Percentiles rank a stretch among this genome's conserved stretches.
phyloP scores from a whole-genome alignment of 352 stramenopile species.

The Pythium utonaiense region DNA sequence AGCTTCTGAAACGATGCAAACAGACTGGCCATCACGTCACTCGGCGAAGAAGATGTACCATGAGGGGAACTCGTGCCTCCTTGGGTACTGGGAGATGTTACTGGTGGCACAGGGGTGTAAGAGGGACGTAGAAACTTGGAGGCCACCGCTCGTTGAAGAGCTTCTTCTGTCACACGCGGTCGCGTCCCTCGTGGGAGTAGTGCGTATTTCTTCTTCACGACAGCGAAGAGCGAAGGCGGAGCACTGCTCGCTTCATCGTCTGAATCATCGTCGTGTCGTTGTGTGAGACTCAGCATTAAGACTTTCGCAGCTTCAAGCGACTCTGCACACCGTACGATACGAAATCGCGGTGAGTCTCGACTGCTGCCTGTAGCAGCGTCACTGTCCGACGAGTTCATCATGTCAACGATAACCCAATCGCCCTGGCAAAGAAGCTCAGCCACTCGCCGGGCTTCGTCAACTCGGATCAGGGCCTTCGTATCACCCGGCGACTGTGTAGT shows the following conservation, averaged over 20 bases:
- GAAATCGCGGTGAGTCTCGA: slow-evolving; percentile 29
- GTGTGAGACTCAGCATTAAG: slow-evolving; percentile 14
- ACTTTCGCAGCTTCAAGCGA: slow-evolving; percentile 4
- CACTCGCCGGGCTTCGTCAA: slow-evolving; percentile 1
- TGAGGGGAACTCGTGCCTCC: background rate
- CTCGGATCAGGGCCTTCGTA: background rate
- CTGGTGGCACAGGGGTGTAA: background rate
- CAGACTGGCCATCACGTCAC: slow-evolving; percentile 4
- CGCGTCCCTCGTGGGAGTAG: slow-evolving; percentile 29
- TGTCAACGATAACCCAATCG: slow-evolving; percentile 32
- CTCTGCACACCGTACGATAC: slow-evolving; percentile 12
- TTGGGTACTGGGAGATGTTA: background rate
- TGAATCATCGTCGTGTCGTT: background rate
- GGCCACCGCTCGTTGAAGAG: slow-evolving; percentile 30
- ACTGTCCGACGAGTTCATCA: slow-evolving; percentile 8
- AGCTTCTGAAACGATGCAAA: slow-evolving; percentile 49
- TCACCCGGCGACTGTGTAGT: background rate
- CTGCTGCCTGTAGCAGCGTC: background rate
- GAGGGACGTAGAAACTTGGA: slow-evolving; percentile 18
- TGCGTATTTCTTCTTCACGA: slow-evolving; percentile 40
- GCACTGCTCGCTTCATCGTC: background rate
- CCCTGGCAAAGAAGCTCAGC: slow-evolving; percentile 22
- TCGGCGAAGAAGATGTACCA: background rate
- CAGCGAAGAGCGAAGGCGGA: slow-evolving; percentile 22
- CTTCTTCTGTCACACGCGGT: slow-evolving; percentile 29